These are phyloP conservation scores for Coprinellus aureogranulatus DNA, from an alignment of 768 basidiomycete species.

Conservation along the genomic window DNA sequence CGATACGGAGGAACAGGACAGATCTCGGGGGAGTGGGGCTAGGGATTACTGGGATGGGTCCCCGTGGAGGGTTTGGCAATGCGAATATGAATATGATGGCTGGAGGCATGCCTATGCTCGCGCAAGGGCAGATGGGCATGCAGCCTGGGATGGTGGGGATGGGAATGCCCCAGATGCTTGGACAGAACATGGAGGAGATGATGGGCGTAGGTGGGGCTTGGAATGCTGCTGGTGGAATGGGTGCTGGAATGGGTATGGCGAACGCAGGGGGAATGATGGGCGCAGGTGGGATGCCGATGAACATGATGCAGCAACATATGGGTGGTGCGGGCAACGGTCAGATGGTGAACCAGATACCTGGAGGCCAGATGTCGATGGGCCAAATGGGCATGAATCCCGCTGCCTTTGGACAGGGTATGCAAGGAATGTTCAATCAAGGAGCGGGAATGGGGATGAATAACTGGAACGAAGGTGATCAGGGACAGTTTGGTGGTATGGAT, in stretches of 20 bases:
- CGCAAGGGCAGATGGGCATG: constrained; percentile 30
- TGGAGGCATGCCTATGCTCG: constrained; percentile 18
- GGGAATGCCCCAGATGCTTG: constrained; percentile 29
- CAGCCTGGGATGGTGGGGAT: constrained; percentile 7
- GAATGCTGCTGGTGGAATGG: constrained; percentile 17
- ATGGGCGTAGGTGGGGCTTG: constrained; percentile 16
- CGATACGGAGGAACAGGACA: constrained; percentile 7
- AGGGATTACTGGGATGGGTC: constrained; percentile 8
- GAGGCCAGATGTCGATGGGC: constrained; percentile 3
- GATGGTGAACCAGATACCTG: neutral
- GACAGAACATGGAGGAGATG: constrained; percentile 23
- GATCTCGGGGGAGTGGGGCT: constrained; percentile 26
- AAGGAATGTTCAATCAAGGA: constrained; percentile 8
- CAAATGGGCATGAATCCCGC: constrained; percentile 17
- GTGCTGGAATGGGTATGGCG: constrained; percentile 12
- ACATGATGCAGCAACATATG: constrained; percentile 7
- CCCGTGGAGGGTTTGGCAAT: constrained; percentile 4
- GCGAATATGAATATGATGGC: constrained; percentile 10
- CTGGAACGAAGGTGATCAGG: constrained; percentile 4
- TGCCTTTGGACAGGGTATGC: constrained; percentile 5
- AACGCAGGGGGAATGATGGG: constrained; percentile 11
- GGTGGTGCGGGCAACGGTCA: neutral
- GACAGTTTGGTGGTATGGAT: constrained; percentile 7
- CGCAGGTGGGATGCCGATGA: constrained; percentile 11
- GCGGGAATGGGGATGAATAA: too few species aligned